Percentiles rank a stretch among this genome's conserved stretches.
phyloP scores from a whole-genome alignment of 2,329 filamentous ascomycete species.

The Didymellaceae sp. region DNA sequence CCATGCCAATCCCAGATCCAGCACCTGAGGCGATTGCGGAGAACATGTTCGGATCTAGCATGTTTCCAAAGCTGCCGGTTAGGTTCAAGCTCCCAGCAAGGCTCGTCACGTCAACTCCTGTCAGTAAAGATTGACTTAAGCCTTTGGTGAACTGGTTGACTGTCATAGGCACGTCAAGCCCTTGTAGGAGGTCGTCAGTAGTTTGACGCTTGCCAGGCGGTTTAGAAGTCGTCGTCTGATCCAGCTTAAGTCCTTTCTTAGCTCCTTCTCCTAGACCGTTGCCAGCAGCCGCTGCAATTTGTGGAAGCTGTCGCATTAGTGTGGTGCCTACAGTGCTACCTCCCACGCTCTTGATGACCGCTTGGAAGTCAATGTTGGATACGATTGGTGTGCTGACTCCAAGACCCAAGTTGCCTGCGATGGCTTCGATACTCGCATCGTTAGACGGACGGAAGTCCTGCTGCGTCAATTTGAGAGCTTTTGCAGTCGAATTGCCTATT shows the following conservation, averaged over 20 bases:
- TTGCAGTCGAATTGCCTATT: constrained; percentile 36
- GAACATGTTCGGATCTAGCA: constrained; percentile 22
- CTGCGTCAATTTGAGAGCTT: constrained; percentile 33
- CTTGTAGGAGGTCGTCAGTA: constrained; percentile 6
- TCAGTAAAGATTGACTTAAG: constrained; percentile 34
- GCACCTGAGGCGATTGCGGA: constrained; percentile 34
- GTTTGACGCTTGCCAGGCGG: constrained; percentile 20
- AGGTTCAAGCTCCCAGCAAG: constrained; percentile 9
- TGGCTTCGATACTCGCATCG: constrained; percentile 23
- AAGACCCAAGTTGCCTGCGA: constrained; percentile 39
- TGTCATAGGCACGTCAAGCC: constrained; percentile 23
- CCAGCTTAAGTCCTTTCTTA: constrained; percentile 30
- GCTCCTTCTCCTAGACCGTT: constrained; percentile 38
- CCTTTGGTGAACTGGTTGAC: constrained; percentile 34
- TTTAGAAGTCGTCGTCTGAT: not conserved
- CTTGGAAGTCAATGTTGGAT: constrained; percentile 29
- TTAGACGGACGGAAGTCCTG: constrained; percentile 26
- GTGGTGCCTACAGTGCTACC: constrained; percentile 9
- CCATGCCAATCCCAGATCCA: constrained; percentile 38
- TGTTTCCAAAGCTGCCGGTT: not conserved
- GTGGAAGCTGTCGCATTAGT: constrained; percentile 29
- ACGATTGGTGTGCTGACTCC: constrained; percentile 34
- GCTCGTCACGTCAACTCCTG: constrained; percentile 26
- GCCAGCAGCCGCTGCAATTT: constrained; percentile 36
- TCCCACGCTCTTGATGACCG: constrained; percentile 21